phyloP scores from a whole-genome alignment of 352 stramenopile genomes.

The Pythium dissimile region DNA sequence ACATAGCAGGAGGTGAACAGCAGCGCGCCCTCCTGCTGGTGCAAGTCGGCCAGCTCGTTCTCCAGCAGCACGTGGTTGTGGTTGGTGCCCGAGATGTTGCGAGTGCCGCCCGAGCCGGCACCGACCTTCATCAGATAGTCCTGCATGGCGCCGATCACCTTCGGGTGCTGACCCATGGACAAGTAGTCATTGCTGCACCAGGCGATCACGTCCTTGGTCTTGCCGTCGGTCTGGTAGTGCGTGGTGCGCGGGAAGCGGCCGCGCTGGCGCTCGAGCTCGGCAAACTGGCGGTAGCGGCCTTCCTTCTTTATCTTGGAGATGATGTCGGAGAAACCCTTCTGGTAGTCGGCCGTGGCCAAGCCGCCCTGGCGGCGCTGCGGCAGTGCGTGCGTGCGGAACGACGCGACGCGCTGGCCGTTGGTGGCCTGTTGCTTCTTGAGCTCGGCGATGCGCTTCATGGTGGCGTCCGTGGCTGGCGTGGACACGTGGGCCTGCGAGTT shows the following conservation, averaged over 20 bases:
- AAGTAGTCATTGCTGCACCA: constrained; percentile 92
- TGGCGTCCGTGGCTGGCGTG: constrained; percentile 53
- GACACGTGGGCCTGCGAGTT: constrained; percentile 63
- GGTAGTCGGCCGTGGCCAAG: constrained; percentile 55
- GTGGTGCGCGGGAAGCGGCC: constrained; percentile 79
- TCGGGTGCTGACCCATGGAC: constrained; percentile 88
- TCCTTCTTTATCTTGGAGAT: constrained; percentile 85
- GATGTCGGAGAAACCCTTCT: constrained; percentile 66
- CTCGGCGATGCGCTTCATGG: constrained; percentile 64
- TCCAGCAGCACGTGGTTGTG: constrained; percentile 89
- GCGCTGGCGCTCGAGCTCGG: constrained; percentile 83
- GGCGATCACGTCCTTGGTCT: constrained; percentile 81
- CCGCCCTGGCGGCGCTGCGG: constrained; percentile 61
- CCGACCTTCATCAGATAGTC: constrained; percentile 78
- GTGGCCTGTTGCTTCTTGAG: constrained; percentile 63
- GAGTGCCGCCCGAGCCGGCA: constrained; percentile 79
- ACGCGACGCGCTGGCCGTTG: constrained; percentile 43
- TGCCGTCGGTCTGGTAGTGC: constrained; percentile 63
- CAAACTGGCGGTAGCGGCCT: constrained; percentile 85
- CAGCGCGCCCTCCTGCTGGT: constrained; percentile 82
- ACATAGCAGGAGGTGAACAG: constrained; percentile 91
- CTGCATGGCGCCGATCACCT: constrained; percentile 82
- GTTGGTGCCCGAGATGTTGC: constrained; percentile 91
- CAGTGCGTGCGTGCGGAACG: constrained; percentile 54
- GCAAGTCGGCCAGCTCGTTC: constrained; percentile 77